Evolutionary conservation across 805 yeast genomes (phyloP), one percentile per base, ranked within the genome.

Genomic region (Pichia californica): DNA sequence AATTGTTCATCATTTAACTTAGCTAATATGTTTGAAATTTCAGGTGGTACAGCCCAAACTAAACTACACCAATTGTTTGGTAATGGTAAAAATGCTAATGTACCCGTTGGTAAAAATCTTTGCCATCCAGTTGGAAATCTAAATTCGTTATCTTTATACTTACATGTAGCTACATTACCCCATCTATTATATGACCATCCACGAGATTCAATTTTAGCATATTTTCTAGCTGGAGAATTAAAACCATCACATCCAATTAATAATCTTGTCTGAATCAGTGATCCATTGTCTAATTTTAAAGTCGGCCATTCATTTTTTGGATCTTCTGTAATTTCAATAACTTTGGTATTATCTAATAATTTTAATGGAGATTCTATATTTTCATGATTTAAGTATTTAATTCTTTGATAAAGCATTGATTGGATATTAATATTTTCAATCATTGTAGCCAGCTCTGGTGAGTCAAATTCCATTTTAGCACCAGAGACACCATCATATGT

Each of bases 241-340:
- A 80, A 88, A 1, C 99, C 99, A 61, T 93, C 99, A 31, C 96
- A 95, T 8, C 99, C 99, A 14, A 93, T 77, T 18, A 89, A 67
- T n/a, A 89, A 68, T 43, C 96, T 71, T 0, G 95, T 74, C 54
- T 76, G 75, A 40, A 81, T 69, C 11, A 57, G 50, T 13, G 75
- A 74, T 1, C 96, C 97, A 49, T 74, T 75, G 13, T 77, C 74
- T 13, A 89, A 67, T 21, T 73, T 68, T 13, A 91, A 80, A 8
- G 78, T 57, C 1, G 97, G 97, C 95, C 96, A 87, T 38, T 77
- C 76, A 23, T 65, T 64, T 16, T 41, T 27, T 0, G 62, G 61
- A 38, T 65, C 70, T 7, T 64, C 57, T 6, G 61, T 49, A 33
- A 87, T 87, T 3, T 63, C 65, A 11, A 70, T 67, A 6, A 89